Conservation (phyloP, 495 filamentous ascomycete genomes). For the Parachaetomium inaequale region DNA sequence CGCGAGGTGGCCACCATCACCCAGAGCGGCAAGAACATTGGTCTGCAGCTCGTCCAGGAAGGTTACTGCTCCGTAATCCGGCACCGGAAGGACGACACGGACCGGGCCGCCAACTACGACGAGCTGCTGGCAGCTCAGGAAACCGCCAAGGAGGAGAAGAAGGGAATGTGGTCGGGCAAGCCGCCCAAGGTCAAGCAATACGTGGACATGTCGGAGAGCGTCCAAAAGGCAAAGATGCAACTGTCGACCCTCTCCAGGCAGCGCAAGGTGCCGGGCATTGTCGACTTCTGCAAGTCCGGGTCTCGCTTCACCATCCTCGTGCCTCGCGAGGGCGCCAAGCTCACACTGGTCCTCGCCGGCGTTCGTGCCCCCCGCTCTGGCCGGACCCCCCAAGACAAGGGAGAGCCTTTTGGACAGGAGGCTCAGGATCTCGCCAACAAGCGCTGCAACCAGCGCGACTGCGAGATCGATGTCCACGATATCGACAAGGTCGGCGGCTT, state of each 20-base stretch:
- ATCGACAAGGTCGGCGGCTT: constrained; percentile 96
- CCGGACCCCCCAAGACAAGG: constrained; percentile 71
- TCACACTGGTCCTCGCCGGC: constrained; percentile 92
- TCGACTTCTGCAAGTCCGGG: constrained; percentile 95
- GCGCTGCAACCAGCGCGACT: constrained; percentile 88
- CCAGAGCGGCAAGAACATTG: constrained; percentile 80
- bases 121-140: constrained; percentile 87
- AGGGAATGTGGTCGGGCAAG: constrained; percentile 93
- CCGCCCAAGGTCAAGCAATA: constrained; percentile 72
- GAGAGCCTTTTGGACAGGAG: constrained; percentile 93
- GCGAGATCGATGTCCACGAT: constrained; percentile 92
- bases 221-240: constrained; percentile 94
- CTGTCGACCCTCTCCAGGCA: constrained; percentile 80
- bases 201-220: constrained; percentile 83
- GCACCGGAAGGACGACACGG: constrained; percentile 87
- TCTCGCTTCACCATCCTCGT: constrained; percentile 91
- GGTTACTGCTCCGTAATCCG: constrained; percentile 91
- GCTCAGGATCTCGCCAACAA: constrained; percentile 85
- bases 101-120: constrained; percentile 91
- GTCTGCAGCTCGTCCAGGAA: constrained; percentile 77
- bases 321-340: constrained; percentile 87
- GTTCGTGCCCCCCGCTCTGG: constrained; percentile 92
- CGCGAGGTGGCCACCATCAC: constrained; percentile 89
- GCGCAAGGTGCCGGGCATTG: constrained; percentile 87
- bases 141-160: constrained; percentile 71